These are phyloP conservation scores for Apiospora rasikravindrae DNA, from an alignment of 2,329 filamentous ascomycete species.

Conservation along the genomic window DNA sequence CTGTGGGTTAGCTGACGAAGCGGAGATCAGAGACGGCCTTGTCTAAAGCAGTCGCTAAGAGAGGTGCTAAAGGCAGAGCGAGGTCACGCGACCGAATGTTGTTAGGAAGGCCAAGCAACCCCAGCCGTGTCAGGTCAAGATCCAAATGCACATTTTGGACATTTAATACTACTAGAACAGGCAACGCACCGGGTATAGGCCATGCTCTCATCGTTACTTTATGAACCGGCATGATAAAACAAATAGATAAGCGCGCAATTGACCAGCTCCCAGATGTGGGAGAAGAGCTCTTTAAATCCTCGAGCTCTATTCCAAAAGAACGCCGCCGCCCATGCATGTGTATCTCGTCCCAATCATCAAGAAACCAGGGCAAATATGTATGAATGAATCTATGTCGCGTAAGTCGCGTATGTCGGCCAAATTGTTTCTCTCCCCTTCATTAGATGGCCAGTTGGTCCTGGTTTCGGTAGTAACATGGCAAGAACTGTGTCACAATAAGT, in stretches of 20 bases:
- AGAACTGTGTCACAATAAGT: constrained; percentile 48
- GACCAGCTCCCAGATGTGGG: constrained; percentile 35
- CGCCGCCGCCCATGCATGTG: constrained; percentile 40
- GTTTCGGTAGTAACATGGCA: constrained; percentile 64
- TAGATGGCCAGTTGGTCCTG: constrained; percentile 64
- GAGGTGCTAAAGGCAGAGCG: no score
- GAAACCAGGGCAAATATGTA: constrained; percentile 16
- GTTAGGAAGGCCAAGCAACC: neutral
- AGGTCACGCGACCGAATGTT: neutral
- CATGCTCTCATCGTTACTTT: constrained; percentile 14
- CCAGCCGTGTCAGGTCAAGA: neutral
- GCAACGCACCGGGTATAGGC: constrained; percentile 19
- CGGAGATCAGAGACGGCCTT: no score
- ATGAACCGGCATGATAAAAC: neutral
- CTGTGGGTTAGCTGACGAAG: no score
- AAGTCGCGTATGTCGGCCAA: constrained; percentile 25
- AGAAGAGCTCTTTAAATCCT: constrained; percentile 34
- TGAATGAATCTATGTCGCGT: constrained; percentile 25
- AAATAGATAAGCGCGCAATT: constrained; percentile 25
- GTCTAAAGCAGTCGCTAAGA: no score
- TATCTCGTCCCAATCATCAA: neutral
- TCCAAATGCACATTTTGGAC: neutral
- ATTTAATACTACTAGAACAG: constrained; percentile 13
- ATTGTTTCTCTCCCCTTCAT: neutral
- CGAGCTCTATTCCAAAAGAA: constrained; percentile 36